Base-by-base conservation (phyloP, 106 monocot species). In the Dendrobium huoshanense region DNA sequence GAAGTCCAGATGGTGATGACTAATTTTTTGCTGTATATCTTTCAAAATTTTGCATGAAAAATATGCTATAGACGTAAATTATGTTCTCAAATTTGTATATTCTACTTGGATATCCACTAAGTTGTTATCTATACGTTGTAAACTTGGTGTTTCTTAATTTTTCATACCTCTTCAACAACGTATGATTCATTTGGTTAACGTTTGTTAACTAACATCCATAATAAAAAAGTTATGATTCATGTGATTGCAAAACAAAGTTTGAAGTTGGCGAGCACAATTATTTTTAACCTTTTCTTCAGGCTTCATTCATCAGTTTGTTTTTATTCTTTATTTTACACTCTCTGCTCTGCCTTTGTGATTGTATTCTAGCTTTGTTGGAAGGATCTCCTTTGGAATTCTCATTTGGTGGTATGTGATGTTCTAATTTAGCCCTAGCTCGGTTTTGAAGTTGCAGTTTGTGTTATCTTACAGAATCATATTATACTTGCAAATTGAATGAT, bases 1-100 rank as follows among this genome's bases (percentile, higher is more conserved):
- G 95, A 72, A 95, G 89, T 76, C 89, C 95, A 33, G 98, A 99
- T 84, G 98, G 98, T 99, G 78, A 83, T 18, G 20, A 3, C 27
- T 41, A 45, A 76, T 76, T 76, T 76, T 5, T 76, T 76, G 0
- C 33, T 33, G 33, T 33, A 70, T 37, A 70, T 70, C 31, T 70
- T 70, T 70, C 37, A 29, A 37, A 70, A 70, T 4, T 70, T 70
- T 70, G 31, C 11, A 37, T 70, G 70, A 31, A 5, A 37, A 33
- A 24, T 70, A 15, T 70, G 70, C 37, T 70, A 7, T 65, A 33
- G 10, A 9, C 29, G 13, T 68, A 11, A 37, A 29, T 70, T 33
- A 70, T 27, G 9, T 27, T 27, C 25, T 27, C 25, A 29, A 29
- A 5, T 67, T 70, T 37, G 61, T 16, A 40, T 70, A 70, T 37